Conservation (phyloP, 352 stramenopile species). For the Pythium guiyangense region DNA sequence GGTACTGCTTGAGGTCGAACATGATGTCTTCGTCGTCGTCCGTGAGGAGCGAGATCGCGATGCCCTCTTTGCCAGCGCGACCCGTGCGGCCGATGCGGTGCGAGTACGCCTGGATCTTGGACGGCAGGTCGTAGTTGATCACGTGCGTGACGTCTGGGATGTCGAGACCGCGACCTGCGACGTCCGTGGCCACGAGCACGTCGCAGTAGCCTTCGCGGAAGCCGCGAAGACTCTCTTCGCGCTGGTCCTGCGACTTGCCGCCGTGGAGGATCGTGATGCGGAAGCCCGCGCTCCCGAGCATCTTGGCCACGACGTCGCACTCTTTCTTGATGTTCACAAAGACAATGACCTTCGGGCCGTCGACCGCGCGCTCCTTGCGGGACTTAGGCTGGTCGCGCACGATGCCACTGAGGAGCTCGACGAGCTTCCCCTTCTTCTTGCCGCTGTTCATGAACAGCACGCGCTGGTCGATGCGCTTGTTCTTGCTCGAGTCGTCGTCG, state of each 20-base stretch:
- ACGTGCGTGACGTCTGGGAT: constrained; percentile 98
- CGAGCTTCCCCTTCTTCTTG: constrained; percentile 90
- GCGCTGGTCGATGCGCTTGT: constrained; percentile 97
- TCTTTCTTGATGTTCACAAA: constrained; percentile 99
- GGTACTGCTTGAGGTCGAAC: constrained; percentile 95
- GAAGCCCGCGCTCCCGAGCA: constrained; percentile 90
- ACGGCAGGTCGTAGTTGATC: constrained; percentile 98
- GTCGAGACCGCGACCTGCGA: constrained; percentile 95
- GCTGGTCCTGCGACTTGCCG: constrained; percentile 96
- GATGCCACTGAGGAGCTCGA: constrained; percentile 86
- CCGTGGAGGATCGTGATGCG: constrained; percentile 94
- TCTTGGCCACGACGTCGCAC: constrained; percentile 93
- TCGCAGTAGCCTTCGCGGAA: constrained; percentile 89
- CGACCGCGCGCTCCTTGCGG: constrained; percentile 64
- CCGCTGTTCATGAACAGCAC: constrained; percentile 91
- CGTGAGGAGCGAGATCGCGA: constrained; percentile 97
- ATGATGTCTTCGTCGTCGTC: constrained; percentile 97
- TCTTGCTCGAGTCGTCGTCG: constrained; percentile 96
- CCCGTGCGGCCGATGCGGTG: constrained; percentile 98
- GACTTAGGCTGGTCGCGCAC: constrained; percentile 58
- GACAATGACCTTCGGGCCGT: constrained; percentile 96
- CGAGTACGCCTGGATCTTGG: constrained; percentile 97
- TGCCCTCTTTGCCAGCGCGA: constrained; percentile 95
- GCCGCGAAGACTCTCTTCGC: constrained; percentile 88
- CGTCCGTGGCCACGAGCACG: constrained; percentile 92